Percentiles rank a stretch among this genome's conserved stretches.
Evolutionary conservation across 169 alveolate genomes (phyloP).

Genomic region (Plasmodium inui): DNA sequence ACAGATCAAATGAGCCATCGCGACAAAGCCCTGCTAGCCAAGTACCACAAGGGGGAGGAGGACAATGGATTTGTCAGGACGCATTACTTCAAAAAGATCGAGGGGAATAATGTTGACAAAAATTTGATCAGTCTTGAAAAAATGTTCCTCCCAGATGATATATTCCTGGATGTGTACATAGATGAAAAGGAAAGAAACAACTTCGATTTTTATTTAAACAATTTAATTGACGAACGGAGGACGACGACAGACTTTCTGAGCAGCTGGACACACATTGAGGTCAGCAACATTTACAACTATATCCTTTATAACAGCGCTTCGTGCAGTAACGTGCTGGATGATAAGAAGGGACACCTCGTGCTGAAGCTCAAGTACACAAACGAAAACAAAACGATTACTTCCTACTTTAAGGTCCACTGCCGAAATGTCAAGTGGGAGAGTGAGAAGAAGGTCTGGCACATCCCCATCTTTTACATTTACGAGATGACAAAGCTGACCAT

Average conservation of each 20-base stretch:
- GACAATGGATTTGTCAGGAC: slow-evolving; percentile 24
- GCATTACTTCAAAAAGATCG: slow-evolving; percentile 53
- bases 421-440: slow-evolving; percentile 60
- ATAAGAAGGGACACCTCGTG: slow-evolving; percentile 47
- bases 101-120: slow-evolving; percentile 3
- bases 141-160: slow-evolving; percentile 19
- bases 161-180: slow-evolving; percentile 30
- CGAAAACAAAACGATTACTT: slow-evolving; percentile 61
- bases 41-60: slow-evolving; percentile 34
- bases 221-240: neutral
- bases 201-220: slow-evolving; percentile 43
- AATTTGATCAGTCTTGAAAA: slow-evolving; percentile 22
- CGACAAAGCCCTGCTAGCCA: neutral
- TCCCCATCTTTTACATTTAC: slow-evolving; percentile 54
- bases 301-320: slow-evolving; percentile 38
- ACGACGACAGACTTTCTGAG: slow-evolving; percentile 13
- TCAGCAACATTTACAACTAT: slow-evolving; percentile 41
- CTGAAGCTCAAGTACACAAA: slow-evolving; percentile 56
- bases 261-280: slow-evolving; percentile 25
- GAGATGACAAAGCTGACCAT: slow-evolving; percentile 47
- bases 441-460: slow-evolving; percentile 69
- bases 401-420: slow-evolving; percentile 66
- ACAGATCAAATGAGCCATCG: neutral
- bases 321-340: slow-evolving; percentile 27
- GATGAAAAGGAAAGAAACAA: slow-evolving; percentile 64